Percentiles rank a stretch among this genome's conserved stretches.
phyloP scores from a whole-genome alignment of 495 filamentous ascomycete genomes.

The Pseudevernia furfuracea region DNA sequence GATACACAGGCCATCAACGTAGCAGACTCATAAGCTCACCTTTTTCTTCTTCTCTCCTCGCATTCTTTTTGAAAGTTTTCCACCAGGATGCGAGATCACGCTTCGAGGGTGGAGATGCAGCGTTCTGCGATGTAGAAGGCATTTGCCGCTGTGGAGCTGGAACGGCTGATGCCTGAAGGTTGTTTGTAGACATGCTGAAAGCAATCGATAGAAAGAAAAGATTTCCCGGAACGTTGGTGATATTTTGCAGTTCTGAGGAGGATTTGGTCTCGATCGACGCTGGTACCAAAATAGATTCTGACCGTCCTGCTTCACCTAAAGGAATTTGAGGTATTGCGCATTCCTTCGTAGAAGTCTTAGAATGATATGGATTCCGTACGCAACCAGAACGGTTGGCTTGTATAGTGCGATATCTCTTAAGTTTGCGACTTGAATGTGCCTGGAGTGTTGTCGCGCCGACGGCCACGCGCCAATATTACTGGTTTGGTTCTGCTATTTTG shows the following conservation, averaged over 20 bases:
- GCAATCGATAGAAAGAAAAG: conserved; percentile 1
- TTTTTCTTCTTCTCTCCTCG: conserved; percentile 69
- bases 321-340: conserved; percentile 11
- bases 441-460: background rate
- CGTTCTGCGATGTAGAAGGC: conserved; percentile 24
- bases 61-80: conserved; percentile 68
- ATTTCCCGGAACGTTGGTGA: background rate
- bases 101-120: conserved; percentile 59
- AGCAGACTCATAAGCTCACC: conserved; percentile 43
- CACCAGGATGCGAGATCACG: conserved; percentile 86
- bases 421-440: background rate
- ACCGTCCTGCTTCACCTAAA: conserved; percentile 15
- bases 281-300: conserved; percentile 15
- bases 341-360: conserved; percentile 6
- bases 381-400: background rate
- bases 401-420: background rate
- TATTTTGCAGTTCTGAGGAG: background rate
- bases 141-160: conserved; percentile 32
- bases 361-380: background rate
- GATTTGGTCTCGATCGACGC: conserved; percentile 7
- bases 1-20: background rate
- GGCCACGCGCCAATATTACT: background rate
- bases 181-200: conserved; percentile 24
- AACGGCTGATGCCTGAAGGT: conserved; percentile 33
- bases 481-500: background rate